phyloP scores from a whole-genome alignment of 352 stramenopile genomes.

The Chrysophaeum taylorii region DNA sequence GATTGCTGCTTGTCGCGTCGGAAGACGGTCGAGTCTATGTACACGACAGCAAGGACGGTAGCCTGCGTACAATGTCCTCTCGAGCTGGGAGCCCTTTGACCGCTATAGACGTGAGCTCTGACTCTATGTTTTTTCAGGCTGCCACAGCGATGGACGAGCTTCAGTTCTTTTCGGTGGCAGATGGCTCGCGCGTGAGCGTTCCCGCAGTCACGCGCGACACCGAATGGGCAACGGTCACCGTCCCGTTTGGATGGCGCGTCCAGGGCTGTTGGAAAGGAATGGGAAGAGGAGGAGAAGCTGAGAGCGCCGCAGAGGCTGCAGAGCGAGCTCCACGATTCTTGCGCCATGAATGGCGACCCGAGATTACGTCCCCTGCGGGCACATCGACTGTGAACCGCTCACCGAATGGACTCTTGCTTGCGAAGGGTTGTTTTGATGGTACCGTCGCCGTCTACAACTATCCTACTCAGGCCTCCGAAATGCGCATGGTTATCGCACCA shows the following conservation, averaged over 20 bases:
- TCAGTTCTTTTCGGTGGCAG: background rate
- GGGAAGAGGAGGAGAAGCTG: no score
- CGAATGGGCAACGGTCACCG: constrained; percentile 68
- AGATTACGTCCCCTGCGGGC: background rate
- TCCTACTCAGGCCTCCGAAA: constrained; percentile 2
- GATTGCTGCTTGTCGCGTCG: background rate
- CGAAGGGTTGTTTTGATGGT: constrained; percentile 5
- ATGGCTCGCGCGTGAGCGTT: constrained; percentile 22
- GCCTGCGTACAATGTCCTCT: background rate
- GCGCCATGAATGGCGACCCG: no score
- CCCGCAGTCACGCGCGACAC: constrained; percentile 61
- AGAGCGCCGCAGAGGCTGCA: no score
- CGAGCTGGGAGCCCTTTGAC: background rate
- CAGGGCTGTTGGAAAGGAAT: constrained; percentile 61
- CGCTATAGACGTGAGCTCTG: background rate
- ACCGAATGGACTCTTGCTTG: background rate
- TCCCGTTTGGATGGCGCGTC: constrained; percentile 61
- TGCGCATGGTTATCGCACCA: background rate
- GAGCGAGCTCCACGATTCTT: no score
- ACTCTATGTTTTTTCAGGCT: background rate
- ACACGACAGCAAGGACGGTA: background rate
- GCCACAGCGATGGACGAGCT: background rate
- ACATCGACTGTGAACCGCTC: background rate
- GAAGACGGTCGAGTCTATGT: constrained; percentile 1
- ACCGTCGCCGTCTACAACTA: constrained; percentile 6